These are phyloP conservation scores for Ustilago hordei DNA, from an alignment of 1,284 basidiomycete species.

Conservation along the genomic window DNA sequence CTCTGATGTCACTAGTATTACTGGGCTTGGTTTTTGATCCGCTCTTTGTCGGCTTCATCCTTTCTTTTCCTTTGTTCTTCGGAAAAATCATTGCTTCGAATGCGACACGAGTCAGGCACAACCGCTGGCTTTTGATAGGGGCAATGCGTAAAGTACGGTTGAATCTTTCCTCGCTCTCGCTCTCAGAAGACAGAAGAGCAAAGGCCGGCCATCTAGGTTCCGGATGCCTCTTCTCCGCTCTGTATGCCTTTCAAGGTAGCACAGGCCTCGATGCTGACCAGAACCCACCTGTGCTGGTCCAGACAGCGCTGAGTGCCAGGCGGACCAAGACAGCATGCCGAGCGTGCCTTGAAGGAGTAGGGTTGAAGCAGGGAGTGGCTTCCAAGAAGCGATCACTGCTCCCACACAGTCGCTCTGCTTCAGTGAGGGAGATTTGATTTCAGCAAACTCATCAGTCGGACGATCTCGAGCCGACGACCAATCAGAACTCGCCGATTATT, in stretches of 20 bases:
- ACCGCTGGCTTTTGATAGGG: not conserved
- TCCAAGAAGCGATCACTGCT: not conserved
- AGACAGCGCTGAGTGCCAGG: not conserved
- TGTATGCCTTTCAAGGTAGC: not conserved
- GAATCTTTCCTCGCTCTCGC: not conserved
- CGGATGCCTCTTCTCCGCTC: constrained; percentile 9
- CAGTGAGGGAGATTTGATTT: constrained; percentile 2
- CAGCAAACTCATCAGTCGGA: constrained; percentile 18
- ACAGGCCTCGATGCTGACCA: not conserved
- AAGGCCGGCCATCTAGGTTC: not conserved
- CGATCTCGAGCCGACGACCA: constrained; percentile 27
- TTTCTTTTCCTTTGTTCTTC: not conserved
- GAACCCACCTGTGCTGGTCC: not conserved
- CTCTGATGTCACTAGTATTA: not conserved
- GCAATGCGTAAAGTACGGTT: not conserved
- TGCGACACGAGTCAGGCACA: not conserved
- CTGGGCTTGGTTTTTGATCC: not conserved
- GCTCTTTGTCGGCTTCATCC: not conserved
- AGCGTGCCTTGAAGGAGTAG: not conserved
- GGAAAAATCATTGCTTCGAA: not conserved
- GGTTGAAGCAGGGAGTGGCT: constrained; percentile 1
- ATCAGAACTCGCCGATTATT: constrained; percentile 24
- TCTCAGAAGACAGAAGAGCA: not conserved
- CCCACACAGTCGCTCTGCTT: not conserved
- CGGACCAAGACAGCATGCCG: not conserved